These are phyloP conservation scores for Trametes punicea DNA, from an alignment of 768 basidiomycete species.

Conservation along the genomic window DNA sequence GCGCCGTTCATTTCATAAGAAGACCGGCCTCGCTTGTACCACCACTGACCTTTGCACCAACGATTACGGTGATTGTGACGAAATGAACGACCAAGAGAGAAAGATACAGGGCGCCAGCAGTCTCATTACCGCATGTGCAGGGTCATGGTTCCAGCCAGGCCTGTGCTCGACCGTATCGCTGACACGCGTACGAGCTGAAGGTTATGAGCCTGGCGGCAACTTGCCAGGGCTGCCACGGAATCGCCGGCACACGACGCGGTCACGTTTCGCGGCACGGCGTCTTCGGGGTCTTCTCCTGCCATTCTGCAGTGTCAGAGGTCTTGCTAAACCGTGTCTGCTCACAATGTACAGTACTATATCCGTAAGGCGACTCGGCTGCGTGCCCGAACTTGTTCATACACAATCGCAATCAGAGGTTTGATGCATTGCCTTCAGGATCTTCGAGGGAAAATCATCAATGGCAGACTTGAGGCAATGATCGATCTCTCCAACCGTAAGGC, in stretches of 20 bases:
- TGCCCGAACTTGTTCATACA: too few species aligned
- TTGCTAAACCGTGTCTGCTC: too few species aligned
- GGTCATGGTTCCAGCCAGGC: conserved; percentile 3
- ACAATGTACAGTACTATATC: too few species aligned
- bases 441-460: too few species aligned
- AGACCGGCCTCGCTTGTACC: background rate
- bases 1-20: background rate
- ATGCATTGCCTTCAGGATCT: too few species aligned
- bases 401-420: too few species aligned
- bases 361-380: too few species aligned
- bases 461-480: too few species aligned
- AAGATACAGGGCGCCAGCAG: background rate
- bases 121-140: background rate
- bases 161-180: background rate
- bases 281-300: background rate
- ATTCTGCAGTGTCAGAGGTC: background rate
- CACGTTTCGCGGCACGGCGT: background rate
- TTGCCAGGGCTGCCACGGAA: conserved; percentile 8
- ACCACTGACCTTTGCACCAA: background rate
- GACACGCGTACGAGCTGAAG: background rate
- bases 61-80: background rate
- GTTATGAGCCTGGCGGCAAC: background rate
- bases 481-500: too few species aligned
- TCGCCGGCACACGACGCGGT: background rate
- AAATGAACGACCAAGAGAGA: background rate